Evolutionary conservation across 768 basidiomycete genomes (phyloP).

Genomic region (Suillus lakei): DNA sequence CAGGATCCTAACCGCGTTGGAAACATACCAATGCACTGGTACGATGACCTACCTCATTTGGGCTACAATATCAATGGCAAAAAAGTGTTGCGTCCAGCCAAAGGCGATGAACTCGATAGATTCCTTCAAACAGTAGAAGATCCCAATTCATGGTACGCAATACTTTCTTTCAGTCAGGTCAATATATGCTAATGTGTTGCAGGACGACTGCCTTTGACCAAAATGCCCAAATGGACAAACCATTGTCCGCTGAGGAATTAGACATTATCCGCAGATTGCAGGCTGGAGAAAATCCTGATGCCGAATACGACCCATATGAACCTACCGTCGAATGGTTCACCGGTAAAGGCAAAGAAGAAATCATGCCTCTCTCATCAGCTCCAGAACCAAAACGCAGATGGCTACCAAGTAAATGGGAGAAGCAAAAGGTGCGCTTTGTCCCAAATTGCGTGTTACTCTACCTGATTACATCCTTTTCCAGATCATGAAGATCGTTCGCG

Average conservation of each 20-base stretch:
- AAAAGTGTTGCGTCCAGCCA: constrained; percentile 90
- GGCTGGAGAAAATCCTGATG: constrained; percentile 89
- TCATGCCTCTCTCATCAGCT: constrained; percentile 89
- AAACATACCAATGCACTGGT: constrained; percentile 97
- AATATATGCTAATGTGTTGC: constrained; percentile 6
- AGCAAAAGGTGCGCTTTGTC: constrained; percentile 78
- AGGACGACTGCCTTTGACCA: constrained; percentile 96
- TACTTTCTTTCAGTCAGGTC: constrained; percentile 1
- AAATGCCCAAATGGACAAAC: constrained; percentile 81
- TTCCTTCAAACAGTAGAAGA: constrained; percentile 95
- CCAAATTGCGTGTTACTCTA: background rate
- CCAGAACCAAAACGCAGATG: constrained; percentile 97
- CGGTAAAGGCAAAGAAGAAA: constrained; percentile 91
- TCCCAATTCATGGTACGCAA: constrained; percentile 78
- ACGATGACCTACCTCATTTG: constrained; percentile 98
- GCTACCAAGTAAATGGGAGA: constrained; percentile 99
- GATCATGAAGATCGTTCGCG: constrained; percentile 99
- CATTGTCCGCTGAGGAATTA: constrained; percentile 87
- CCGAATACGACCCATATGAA: constrained; percentile 89
- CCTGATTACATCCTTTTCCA: constrained; percentile 35
- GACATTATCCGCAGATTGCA: constrained; percentile 95
- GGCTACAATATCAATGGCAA: constrained; percentile 97
- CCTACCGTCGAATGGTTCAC: constrained; percentile 97
- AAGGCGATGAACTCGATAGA: constrained; percentile 96
- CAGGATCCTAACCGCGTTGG: constrained; percentile 96